phyloP scores from a whole-genome alignment of 495 filamentous ascomycete genomes.

The Chaetomium cochliodes region DNA sequence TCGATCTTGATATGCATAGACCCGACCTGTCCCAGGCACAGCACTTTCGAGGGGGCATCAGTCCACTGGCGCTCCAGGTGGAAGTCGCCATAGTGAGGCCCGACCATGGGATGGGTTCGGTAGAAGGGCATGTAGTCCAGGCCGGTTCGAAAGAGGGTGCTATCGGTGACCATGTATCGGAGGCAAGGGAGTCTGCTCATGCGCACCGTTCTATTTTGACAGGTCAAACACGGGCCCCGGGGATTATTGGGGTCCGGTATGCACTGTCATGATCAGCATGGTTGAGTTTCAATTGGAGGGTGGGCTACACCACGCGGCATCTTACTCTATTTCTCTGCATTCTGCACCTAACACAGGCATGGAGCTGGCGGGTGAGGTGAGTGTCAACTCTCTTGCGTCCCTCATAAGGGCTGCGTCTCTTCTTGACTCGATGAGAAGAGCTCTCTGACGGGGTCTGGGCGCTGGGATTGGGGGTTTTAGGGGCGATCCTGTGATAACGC shows the following conservation, averaged over 20 bases:
- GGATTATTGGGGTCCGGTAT: constrained; percentile 38
- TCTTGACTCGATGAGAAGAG: constrained; percentile 24
- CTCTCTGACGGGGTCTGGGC: constrained; percentile 21
- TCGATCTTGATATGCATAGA: constrained; percentile 31
- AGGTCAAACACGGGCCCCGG: constrained; percentile 37
- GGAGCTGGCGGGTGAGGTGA: constrained; percentile 35
- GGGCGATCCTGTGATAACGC: constrained; percentile 28
- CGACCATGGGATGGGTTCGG: constrained; percentile 37
- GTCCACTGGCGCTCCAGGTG: constrained; percentile 38
- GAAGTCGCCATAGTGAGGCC: constrained; percentile 41
- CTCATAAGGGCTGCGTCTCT: constrained; percentile 36
- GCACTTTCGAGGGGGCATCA: constrained; percentile 21
- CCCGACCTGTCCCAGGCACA: constrained; percentile 35
- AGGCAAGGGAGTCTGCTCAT: constrained; percentile 43
- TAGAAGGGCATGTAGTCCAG: constrained; percentile 39
- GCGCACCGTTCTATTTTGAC: constrained; percentile 33
- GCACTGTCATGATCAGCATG: constrained; percentile 30
- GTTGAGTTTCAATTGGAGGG: background rate
- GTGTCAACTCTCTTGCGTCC: constrained; percentile 34
- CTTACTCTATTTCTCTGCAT: constrained; percentile 42
- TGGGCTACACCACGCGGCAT: background rate
- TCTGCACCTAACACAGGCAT: constrained; percentile 39
- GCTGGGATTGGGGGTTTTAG: constrained; percentile 15
- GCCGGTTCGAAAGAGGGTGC: constrained; percentile 39
- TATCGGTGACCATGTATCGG: constrained; percentile 43